These are phyloP conservation scores for Candida labiduridarum DNA, from an alignment of 1,139 yeast species.

Conservation along the genomic window DNA sequence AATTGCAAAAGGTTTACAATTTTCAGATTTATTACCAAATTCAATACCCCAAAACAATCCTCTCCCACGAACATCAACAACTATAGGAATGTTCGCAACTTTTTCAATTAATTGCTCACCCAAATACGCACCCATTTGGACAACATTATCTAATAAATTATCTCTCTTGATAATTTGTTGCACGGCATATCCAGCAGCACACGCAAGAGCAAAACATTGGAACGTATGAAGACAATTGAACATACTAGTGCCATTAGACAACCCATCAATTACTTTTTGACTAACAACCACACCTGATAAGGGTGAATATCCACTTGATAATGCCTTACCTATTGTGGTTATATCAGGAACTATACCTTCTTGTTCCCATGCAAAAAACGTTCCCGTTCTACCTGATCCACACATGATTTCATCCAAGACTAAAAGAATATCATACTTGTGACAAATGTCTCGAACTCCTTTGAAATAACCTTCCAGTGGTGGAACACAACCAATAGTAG, in stretches of 20 bases:
- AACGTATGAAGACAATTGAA: conserved; percentile 21
- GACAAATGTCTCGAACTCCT: conserved; percentile 54
- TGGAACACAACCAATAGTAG: conserved; percentile 57
- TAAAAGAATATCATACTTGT: conserved; percentile 60
- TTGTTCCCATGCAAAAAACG: conserved; percentile 22
- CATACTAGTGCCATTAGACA: conserved; percentile 16
- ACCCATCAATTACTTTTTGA: conserved; percentile 17
- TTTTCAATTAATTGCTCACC: conserved; percentile 23
- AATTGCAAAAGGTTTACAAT: conserved; percentile 49
- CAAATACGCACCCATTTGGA: conserved; percentile 16
- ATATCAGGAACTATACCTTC: conserved; percentile 21
- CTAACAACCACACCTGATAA: conserved; percentile 20
- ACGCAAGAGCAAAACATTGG: conserved; percentile 20
- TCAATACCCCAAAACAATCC: conserved; percentile 66
- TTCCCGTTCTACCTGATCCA: conserved; percentile 54
- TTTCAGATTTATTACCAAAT: conserved; percentile 50
- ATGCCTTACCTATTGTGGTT: conserved; percentile 20
- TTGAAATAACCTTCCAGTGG: conserved; percentile 61
- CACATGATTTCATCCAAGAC: conserved; percentile 69
- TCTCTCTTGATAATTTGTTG: conserved; percentile 19
- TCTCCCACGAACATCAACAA: conserved; percentile 62
- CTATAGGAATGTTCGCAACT: conserved; percentile 33
- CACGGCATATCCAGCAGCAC: conserved; percentile 21
- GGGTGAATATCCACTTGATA: conserved; percentile 22
- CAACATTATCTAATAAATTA: conserved; percentile 17